phyloP scores from a whole-genome alignment of 768 basidiomycete genomes.

The Coprinopsis sp. region DNA sequence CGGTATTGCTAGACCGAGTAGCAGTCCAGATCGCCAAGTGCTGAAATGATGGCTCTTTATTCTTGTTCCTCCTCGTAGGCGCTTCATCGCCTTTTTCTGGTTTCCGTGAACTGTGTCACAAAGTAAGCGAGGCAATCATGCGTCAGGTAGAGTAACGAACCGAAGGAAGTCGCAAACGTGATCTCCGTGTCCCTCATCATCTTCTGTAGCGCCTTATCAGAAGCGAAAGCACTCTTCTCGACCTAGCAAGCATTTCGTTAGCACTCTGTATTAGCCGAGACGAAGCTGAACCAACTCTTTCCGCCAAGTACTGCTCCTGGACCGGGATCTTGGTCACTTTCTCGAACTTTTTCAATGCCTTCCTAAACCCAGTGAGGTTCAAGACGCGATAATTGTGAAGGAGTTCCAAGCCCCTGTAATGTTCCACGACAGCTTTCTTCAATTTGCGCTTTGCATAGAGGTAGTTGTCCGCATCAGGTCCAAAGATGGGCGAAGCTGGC shows the following conservation, averaged over 20 bases:
- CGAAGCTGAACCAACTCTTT: conserved; percentile 48
- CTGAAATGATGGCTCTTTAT: conserved; percentile 63
- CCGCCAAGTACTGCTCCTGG: conserved; percentile 74
- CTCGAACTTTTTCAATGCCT: conserved; percentile 82
- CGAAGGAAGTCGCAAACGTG: conserved; percentile 71
- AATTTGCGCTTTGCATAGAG: conserved; percentile 79
- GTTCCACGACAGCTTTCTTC: conserved; percentile 77
- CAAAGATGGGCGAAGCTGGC: not conserved
- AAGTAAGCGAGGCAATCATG: conserved; percentile 1
- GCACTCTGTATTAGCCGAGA: not conserved
- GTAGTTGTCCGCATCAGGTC: conserved; percentile 72
- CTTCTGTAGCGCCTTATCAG: conserved; percentile 50
- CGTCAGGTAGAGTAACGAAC: conserved; percentile 38
- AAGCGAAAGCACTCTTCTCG: conserved; percentile 62
- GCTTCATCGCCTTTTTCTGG: conserved; percentile 66
- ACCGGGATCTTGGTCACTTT: conserved; percentile 72
- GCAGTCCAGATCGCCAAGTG: conserved; percentile 69
- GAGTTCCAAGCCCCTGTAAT: conserved; percentile 80
- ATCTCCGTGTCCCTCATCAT: conserved; percentile 78
- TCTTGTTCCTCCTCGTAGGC: conserved; percentile 51
- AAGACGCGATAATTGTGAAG: conserved; percentile 88
- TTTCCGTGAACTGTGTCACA: conserved; percentile 53
- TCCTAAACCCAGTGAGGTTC: conserved; percentile 87
- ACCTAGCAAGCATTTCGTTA: conserved; percentile 37
- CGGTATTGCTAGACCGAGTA: conserved; percentile 68